Conservation (phyloP, 2,329 filamentous ascomycete genomes). For the Passalora sequoiae region DNA sequence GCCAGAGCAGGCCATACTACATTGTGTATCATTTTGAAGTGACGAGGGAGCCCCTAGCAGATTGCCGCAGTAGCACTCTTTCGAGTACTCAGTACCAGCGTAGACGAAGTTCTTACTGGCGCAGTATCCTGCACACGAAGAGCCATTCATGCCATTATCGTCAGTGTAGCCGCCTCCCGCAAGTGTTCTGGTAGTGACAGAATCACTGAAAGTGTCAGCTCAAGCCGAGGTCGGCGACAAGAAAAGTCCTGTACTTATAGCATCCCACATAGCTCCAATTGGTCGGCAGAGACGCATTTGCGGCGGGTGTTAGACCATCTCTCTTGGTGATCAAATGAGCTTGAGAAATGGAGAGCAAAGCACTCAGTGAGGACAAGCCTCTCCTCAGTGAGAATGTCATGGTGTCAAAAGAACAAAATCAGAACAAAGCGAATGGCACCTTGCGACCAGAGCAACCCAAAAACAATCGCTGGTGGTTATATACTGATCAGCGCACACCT, state of each 20-base stretch:
- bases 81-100: slow-evolving; percentile 21
- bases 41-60: slow-evolving; percentile 19
- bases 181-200: slow-evolving; percentile 16
- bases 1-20: slow-evolving; percentile 29
- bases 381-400: too few relatives aligned
- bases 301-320: slow-evolving; percentile 11
- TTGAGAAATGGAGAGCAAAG: not conserved
- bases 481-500: too few relatives aligned
- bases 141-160: slow-evolving; percentile 20
- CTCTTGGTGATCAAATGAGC: slow-evolving; percentile 9
- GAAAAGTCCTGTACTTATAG: slow-evolving; percentile 14
- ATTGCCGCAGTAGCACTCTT: slow-evolving; percentile 25
- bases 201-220: slow-evolving; percentile 14
- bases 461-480: too few relatives aligned
- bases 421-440: too few relatives aligned
- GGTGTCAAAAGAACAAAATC: too few relatives aligned
- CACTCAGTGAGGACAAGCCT: too few relatives aligned
- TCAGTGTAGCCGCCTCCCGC: slow-evolving; percentile 12
- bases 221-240: not conserved
- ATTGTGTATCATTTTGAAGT: slow-evolving; percentile 21
- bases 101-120: slow-evolving; percentile 21
- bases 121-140: slow-evolving; percentile 20
- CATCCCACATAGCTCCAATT: slow-evolving; percentile 25
- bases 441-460: too few relatives aligned
- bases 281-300: slow-evolving; percentile 16